Percentiles rank a stretch among this genome's conserved stretches.
These are phyloP conservation scores for Pythium brachiatum DNA, from an alignment of 352 stramenopile genomes.

Conservation along the genomic window DNA sequence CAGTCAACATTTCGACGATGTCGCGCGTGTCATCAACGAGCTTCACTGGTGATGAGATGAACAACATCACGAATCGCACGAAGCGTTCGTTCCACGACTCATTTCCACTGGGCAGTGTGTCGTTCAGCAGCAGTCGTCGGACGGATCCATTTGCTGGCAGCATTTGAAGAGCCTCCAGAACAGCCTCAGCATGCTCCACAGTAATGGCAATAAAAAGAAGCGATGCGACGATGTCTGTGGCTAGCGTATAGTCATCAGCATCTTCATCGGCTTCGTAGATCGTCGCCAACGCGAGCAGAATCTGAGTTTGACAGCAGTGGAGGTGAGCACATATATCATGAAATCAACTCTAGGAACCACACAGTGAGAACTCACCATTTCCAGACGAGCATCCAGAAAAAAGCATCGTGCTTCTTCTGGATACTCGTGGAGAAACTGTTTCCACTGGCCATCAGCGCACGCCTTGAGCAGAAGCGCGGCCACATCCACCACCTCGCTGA, in stretches of 20 bases:
- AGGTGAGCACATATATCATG: background rate
- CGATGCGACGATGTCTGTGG: background rate
- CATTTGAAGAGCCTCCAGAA: background rate
- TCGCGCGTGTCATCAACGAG: background rate
- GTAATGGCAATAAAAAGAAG: background rate
- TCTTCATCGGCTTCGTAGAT: background rate
- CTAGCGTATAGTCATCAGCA: background rate
- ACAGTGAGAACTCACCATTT: background rate
- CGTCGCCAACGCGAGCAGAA: background rate
- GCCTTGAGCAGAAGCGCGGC: constrained; percentile 8
- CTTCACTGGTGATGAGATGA: background rate
- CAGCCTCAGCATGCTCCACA: background rate
- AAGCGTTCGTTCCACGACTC: constrained; percentile 1
- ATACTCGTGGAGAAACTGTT: background rate
- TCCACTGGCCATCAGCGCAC: constrained; percentile 8
- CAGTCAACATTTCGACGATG: background rate
- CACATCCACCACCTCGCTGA: constrained; percentile 17
- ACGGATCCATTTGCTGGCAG: background rate
- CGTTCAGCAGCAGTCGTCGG: background rate
- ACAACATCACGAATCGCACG: background rate
- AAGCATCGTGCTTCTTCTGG: background rate
- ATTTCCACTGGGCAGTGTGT: background rate
- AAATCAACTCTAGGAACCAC: background rate
- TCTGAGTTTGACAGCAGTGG: background rate
- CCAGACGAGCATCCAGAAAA: background rate